A percentile compares a stretch with the other conserved stretches of the same genome.
Conservation (phyloP, 73 alveolate species). For the Paramecium primaurelia region DNA sequence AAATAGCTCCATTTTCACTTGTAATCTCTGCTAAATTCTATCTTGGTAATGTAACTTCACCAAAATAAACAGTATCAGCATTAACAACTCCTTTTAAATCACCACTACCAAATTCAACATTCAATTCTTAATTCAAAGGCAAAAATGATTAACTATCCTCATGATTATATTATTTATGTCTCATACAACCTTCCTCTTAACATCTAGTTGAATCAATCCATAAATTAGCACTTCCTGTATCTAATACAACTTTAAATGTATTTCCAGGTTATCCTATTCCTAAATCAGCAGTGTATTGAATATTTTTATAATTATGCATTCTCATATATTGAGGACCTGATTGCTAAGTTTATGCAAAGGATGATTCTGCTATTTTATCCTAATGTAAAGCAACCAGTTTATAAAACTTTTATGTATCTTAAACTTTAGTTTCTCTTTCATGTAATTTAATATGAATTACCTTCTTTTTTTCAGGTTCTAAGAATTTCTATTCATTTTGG, state of each 20-base stretch:
- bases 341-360: not conserved
- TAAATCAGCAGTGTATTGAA: constrained; percentile 59
- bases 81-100: constrained; percentile 62
- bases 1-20: constrained; percentile 72
- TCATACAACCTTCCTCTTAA: constrained; percentile 55
- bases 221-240: constrained; percentile 69
- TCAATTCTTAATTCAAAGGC: not conserved
- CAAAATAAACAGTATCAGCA: constrained; percentile 70
- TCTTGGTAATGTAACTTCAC: constrained; percentile 55
- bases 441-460: constrained; percentile 14
- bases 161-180: constrained; percentile 33
- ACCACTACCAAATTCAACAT: constrained; percentile 75
- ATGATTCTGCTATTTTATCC: not conserved
- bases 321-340: constrained; percentile 22
- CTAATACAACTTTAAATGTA: constrained; percentile 68
- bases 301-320: constrained; percentile 56
- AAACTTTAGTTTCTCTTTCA: constrained; percentile 1
- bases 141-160: not conserved
- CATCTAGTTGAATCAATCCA: constrained; percentile 64
- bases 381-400: not conserved
- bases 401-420: not conserved
- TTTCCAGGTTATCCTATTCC: constrained; percentile 74
- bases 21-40: constrained; percentile 76
- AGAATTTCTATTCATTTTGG: not conserved
- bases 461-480: not conserved